These are phyloP conservation scores for Infundibulicybe gibba DNA, from an alignment of 768 basidiomycete species.

Conservation along the genomic window DNA sequence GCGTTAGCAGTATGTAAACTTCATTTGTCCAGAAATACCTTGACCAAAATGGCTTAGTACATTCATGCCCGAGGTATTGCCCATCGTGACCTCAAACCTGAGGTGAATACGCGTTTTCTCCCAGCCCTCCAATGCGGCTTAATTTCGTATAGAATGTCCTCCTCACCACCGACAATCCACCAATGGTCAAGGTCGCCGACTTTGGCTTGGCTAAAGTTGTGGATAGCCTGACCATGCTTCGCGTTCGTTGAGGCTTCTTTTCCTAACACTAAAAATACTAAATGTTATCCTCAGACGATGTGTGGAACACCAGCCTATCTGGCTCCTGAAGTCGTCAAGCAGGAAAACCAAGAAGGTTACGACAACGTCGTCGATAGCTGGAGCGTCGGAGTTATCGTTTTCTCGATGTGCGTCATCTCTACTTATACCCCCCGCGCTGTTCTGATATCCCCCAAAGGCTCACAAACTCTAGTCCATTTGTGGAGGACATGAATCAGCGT, in stretches of 20 bases:
- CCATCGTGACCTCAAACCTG: conserved; percentile 93
- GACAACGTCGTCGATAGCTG: conserved; percentile 91
- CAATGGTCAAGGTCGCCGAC: conserved; percentile 86
- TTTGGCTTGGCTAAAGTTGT: conserved; percentile 96
- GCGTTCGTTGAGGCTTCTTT: conserved; percentile 35
- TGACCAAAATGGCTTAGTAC: conserved; percentile 33
- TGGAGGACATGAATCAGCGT: conserved; percentile 61
- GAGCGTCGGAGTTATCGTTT: conserved; percentile 95
- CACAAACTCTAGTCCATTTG: conserved; percentile 75
- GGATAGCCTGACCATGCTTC: conserved; percentile 71
- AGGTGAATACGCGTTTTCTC: conserved; percentile 36
- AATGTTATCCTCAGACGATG: conserved; percentile 59
- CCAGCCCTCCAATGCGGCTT: neutral
- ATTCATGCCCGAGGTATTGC: conserved; percentile 75
- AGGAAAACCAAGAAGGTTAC: conserved; percentile 67
- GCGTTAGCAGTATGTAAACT: conserved; percentile 57
- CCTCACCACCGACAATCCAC: conserved; percentile 67
- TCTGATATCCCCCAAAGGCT: conserved; percentile 44
- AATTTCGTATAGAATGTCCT: conserved; percentile 65
- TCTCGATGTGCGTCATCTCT: conserved; percentile 64
- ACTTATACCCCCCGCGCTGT: conserved; percentile 1
- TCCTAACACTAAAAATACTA: too few relatives aligned
- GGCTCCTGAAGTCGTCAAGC: conserved; percentile 86
- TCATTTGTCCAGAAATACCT: neutral
- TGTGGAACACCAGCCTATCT: conserved; percentile 96